Base-by-base conservation (phyloP, 2,329 filamentous ascomycete species). In the Penicillium sp. region DNA sequence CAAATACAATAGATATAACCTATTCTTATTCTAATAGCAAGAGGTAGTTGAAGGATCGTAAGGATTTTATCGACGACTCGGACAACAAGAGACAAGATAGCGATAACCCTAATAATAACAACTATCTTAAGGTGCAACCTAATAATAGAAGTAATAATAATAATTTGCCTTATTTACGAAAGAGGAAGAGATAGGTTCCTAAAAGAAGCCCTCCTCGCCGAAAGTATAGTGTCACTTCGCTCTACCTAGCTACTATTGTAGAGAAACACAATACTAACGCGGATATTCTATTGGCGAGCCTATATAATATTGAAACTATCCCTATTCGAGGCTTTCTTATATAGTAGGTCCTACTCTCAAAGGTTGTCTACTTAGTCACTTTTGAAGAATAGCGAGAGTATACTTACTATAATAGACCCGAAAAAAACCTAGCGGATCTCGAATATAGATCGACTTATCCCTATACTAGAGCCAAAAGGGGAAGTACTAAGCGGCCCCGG, bases 241-340 rank as follows among this genome's bases (percentile, higher is more conserved):
- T 27, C 25, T 27, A 6, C 37, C 28, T 14, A 15, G 31, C 32
- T 20, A 25, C 26, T 10, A 18, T 30, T 30, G 9, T 8, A 35
- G 37, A 34, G 20, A 11, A 39, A 35, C 28, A 25, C 3, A 39
- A 39, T 34, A 27, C 25, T 2, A 31, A 17, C 26, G 17, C 2
- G 28, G 31, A 39, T 35, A 27, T 32, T 27, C 37, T 1, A 39
- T 27, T 27, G 25, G 35, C 6, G 30, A 40, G 38, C 38, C 30
- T 40, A 6, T 10, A 32, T 25, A 25, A 43, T 37, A 36, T 39
- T 3, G 41, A 43, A 39, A 43, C 37, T 1, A 43, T 40, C 29
- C 36, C 41, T 39, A 37, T 43, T 26, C 41, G 36, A 36, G 41
- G 41, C 32, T 40, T 43, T 26, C 36, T 43, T 39, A 40, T 36